Evolutionary conservation across 164 flowering plant genomes (phyloP).

Genomic region (Vitis riparia): DNA sequence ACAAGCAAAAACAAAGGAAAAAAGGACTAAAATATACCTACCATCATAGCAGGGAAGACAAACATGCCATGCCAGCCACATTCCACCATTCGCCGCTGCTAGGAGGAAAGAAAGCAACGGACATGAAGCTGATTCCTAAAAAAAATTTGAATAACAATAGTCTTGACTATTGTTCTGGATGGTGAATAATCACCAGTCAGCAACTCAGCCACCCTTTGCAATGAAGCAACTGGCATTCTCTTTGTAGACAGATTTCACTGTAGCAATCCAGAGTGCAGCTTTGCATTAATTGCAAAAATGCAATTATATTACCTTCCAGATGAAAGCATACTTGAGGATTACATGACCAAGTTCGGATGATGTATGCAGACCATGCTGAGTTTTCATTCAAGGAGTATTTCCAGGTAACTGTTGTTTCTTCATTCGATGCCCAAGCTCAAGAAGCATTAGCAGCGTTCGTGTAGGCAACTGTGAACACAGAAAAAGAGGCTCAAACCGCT

Average conservation of each 20-base stretch:
- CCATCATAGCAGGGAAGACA: neutral
- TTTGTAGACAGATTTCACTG: neutral
- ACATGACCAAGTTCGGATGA: neutral
- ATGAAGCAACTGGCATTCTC: neutral
- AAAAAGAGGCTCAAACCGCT: neutral
- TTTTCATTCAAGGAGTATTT: neutral
- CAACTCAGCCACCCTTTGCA: neutral
- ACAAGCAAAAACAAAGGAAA: neutral
- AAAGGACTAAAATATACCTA: neutral
- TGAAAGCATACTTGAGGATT: neutral
- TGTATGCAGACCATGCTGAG: neutral
- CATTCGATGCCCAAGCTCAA: neutral
- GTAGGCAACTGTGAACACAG: neutral
- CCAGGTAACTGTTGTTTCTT: neutral
- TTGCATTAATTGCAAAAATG: neutral
- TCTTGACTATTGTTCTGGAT: neutral
- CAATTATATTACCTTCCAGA: neutral
- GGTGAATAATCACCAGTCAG: slow-evolving; percentile 1
- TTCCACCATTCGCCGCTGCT: neutral
- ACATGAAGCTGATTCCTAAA: neutral
- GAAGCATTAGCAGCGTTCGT: neutral
- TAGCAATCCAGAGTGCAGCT: neutral
- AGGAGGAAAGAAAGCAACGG: neutral
- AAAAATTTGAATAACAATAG: neutral
- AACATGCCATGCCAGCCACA: neutral